phyloP scores from a whole-genome alignment of 176 grass and related monocot genomes.

The Thalia dealbata region DNA sequence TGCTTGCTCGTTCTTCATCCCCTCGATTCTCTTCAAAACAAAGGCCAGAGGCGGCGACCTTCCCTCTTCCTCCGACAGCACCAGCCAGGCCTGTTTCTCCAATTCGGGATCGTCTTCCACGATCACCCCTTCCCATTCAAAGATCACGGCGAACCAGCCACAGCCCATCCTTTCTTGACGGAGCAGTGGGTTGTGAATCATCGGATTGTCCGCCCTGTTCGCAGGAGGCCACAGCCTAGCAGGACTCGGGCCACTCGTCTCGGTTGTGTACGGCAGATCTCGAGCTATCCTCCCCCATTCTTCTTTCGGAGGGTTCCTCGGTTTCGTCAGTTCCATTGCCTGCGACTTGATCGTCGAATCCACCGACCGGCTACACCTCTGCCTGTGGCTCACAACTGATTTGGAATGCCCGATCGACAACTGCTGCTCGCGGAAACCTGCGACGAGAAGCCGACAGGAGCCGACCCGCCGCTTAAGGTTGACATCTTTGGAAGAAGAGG shows the following conservation, averaged over 20 bases:
- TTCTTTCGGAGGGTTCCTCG: constrained; percentile 30
- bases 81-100: constrained; percentile 62
- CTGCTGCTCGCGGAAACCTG: constrained; percentile 3
- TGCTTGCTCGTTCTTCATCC: constrained; percentile 90
- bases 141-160: constrained; percentile 80
- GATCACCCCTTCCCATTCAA: constrained; percentile 88
- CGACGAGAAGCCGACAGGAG: neutral
- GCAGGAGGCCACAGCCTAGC: constrained; percentile 46
- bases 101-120: constrained; percentile 64
- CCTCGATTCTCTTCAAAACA: constrained; percentile 52
- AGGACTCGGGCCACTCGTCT: constrained; percentile 26
- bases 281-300: constrained; percentile 42
- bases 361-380: constrained; percentile 2
- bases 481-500: constrained; percentile 24
- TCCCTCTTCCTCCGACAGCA: constrained; percentile 58
- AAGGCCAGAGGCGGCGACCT: constrained; percentile 54
- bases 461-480: constrained; percentile 25
- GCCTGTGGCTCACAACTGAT: constrained; percentile 13
- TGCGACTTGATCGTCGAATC: constrained; percentile 41
- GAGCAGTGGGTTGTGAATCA: constrained; percentile 67
- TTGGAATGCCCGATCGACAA: constrained; percentile 6
- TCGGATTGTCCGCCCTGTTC: constrained; percentile 63
- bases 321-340: constrained; percentile 50
- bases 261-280: constrained; percentile 27
- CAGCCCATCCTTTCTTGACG: constrained; percentile 82